These are phyloP conservation scores for Rauvolfia tetraphylla DNA, from an alignment of 257 asterid genomes.

Conservation along the genomic window DNA sequence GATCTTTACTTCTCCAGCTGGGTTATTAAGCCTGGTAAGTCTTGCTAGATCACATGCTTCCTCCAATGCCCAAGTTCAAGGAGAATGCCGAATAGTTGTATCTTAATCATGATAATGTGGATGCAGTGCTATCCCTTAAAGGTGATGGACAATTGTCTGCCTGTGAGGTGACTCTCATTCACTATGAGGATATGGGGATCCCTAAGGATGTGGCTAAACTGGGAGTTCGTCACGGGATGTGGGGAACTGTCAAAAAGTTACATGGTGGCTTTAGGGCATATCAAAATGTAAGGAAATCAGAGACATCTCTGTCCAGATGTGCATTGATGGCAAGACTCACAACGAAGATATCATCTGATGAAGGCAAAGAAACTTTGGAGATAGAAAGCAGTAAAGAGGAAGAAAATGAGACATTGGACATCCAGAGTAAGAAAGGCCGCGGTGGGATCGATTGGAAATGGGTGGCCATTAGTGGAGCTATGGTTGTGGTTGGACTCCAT, in stretches of 20 bases:
- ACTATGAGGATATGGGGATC: conserved; percentile 96
- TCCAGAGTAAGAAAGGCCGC: conserved; percentile 1
- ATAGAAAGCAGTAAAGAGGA: conserved; percentile 12
- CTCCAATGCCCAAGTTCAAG: background rate
- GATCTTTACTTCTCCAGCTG: conserved; percentile 93
- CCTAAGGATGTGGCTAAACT: conserved; percentile 91
- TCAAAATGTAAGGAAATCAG: conserved; percentile 39
- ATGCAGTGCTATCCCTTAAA: conserved; percentile 65
- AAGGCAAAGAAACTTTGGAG: conserved; percentile 9
- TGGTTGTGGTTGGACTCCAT: conserved; percentile 56
- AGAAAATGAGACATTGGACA: background rate
- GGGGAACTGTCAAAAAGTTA: conserved; percentile 95
- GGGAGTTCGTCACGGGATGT: conserved; percentile 97
- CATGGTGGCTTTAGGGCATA: conserved; percentile 81
- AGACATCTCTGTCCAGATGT: conserved; percentile 33
- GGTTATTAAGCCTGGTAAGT: conserved; percentile 64
- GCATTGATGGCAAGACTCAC: conserved; percentile 39
- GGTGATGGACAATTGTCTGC: conserved; percentile 74
- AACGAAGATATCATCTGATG: conserved; percentile 27
- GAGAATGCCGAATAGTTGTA: background rate
- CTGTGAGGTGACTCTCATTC: conserved; percentile 78
- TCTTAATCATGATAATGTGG: conserved; percentile 2
- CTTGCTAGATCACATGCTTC: background rate
- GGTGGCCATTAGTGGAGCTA: conserved; percentile 66
- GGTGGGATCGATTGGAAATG: conserved; percentile 38